A percentile compares a stretch with the other conserved stretches of the same genome.
Conservation (phyloP, 306 rosid genomes). For the Pterocarpus macrocarpus region DNA sequence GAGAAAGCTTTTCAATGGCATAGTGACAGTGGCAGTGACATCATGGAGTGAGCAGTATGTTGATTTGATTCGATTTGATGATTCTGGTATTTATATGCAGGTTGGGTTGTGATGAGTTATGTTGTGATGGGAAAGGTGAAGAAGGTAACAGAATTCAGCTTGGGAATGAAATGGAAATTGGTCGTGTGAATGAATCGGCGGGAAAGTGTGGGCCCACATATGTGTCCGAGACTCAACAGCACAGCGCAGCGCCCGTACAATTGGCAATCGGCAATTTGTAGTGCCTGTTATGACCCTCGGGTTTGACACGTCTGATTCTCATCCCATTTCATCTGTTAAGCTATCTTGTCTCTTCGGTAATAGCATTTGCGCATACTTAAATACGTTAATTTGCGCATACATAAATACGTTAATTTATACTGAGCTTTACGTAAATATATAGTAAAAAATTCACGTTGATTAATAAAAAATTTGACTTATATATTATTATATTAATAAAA, state of each 20-base stretch:
- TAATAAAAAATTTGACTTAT: too few relatives aligned
- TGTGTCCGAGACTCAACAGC: constrained; percentile 2
- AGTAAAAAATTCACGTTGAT: too few relatives aligned
- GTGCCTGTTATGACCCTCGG: background rate
- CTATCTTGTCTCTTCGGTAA: too few relatives aligned
- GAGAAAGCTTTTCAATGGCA: constrained; percentile 61
- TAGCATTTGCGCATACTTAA: too few relatives aligned
- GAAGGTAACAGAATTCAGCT: background rate
- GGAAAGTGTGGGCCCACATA: constrained; percentile 44
- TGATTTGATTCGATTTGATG: background rate
- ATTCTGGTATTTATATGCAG: background rate
- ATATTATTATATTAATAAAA: too few relatives aligned
- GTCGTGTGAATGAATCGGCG: constrained; percentile 47
- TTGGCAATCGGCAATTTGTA: background rate
- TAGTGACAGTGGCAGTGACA: constrained; percentile 9
- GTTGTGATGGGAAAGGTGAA: background rate
- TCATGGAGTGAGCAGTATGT: constrained; percentile 24
- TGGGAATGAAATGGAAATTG: background rate
- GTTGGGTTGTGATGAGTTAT: background rate
- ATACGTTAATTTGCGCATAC: too few relatives aligned
- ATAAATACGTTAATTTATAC: too few relatives aligned
- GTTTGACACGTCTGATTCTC: background rate
- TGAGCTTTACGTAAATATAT: too few relatives aligned
- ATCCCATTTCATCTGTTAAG: background rate
- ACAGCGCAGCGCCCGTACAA: constrained; percentile 1